Percentiles rank a stretch among this genome's conserved stretches.
Evolutionary conservation across 208 protist species (phyloP).

Genomic region (Leishmania amazonensis): DNA sequence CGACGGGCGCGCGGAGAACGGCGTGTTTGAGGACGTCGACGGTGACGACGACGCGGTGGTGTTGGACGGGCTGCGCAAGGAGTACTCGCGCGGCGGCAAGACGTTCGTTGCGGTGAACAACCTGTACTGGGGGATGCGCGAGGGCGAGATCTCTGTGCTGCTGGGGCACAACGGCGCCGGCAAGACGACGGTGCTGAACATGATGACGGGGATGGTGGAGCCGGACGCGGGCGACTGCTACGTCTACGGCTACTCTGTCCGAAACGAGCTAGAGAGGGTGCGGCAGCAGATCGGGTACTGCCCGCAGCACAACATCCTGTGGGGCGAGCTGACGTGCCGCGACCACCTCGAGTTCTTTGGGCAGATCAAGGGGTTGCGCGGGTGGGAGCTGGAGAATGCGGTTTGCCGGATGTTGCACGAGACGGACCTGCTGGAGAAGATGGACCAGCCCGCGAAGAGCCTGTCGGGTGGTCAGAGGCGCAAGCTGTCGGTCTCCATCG

Average conservation of each 20-base stretch:
- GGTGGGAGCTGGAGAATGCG: slow-evolving; percentile 29
- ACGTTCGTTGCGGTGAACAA: slow-evolving; percentile 75
- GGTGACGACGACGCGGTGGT: slow-evolving; percentile 17
- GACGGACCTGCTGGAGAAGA: slow-evolving; percentile 64
- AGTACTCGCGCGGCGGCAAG: slow-evolving; percentile 45
- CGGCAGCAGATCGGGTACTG: slow-evolving; percentile 77
- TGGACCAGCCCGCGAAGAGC: slow-evolving; percentile 24
- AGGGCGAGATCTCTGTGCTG: slow-evolving; percentile 63
- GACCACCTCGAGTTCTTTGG: slow-evolving; percentile 94
- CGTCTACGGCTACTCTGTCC: slow-evolving; percentile 71
- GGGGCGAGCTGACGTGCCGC: slow-evolving; percentile 78
- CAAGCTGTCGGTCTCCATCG: slow-evolving; percentile 87
- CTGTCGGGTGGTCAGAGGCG: slow-evolving; percentile 91
- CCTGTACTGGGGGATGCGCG: slow-evolving; percentile 60
- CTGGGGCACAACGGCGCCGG: slow-evolving; percentile 81
- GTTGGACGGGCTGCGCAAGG: slow-evolving; percentile 38
- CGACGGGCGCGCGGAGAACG: slow-evolving; percentile 39
- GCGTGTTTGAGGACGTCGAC: slow-evolving; percentile 29
- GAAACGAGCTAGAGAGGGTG: slow-evolving; percentile 46
- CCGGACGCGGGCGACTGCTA: slow-evolving; percentile 69
- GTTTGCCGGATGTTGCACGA: slow-evolving; percentile 48
- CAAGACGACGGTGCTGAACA: slow-evolving; percentile 86
- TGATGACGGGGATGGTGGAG: slow-evolving; percentile 83
- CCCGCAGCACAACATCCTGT: slow-evolving; percentile 62
- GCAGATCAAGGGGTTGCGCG: slow-evolving; percentile 84